Base-by-base conservation (phyloP, 2,329 filamentous ascomycete genomes). In the Onygenales sp. region DNA sequence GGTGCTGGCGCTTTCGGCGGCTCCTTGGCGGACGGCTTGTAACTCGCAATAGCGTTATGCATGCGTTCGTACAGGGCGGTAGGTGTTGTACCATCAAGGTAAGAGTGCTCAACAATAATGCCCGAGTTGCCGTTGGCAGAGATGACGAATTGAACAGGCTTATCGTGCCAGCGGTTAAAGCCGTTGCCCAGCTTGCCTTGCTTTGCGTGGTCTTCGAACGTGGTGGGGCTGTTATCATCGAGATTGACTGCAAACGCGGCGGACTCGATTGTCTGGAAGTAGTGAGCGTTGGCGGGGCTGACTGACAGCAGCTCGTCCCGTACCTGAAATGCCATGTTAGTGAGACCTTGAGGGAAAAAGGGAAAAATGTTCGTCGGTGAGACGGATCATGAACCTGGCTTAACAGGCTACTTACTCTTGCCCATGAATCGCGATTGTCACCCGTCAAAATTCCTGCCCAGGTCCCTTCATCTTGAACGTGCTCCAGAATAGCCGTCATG, bases 151-250 rank as follows among this genome's bases (percentile, higher is more conserved):
- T 62, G 60, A 5, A 64, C 27, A 10, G 53, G 44, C 52, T 65
- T 65, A 48, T 65, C 63, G 44, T 50, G 51, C 63, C 63, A 65
- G 36, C 63, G 52, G 50, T 63, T 65, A 21, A 50, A 46, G 27
- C 58, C 57, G 38, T 59, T 50, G 36, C 56, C 61, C 41, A 56
- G 48, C 32, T 58, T 53, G 46, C 58, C 61, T 13, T 61, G 57
- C 33, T 55, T 52, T 5, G 43, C 54, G 10, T 60, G 55, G 36
- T 62, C 60, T 11, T 53, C 17, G 6, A 57, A 36, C 11, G 49
- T 59, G n/a, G 46, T 43, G 13, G 62, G 63, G 8, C 43, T 42
- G 5, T 49, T 58, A 39, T 64, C 60, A 43, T 64, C 61, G 13
- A 64, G 57, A 45, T 55, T 63, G 21, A 65, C 33, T 7, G 63